Conservation (phyloP, 495 filamentous ascomycete species). For the Neurospora sublineolata region DNA sequence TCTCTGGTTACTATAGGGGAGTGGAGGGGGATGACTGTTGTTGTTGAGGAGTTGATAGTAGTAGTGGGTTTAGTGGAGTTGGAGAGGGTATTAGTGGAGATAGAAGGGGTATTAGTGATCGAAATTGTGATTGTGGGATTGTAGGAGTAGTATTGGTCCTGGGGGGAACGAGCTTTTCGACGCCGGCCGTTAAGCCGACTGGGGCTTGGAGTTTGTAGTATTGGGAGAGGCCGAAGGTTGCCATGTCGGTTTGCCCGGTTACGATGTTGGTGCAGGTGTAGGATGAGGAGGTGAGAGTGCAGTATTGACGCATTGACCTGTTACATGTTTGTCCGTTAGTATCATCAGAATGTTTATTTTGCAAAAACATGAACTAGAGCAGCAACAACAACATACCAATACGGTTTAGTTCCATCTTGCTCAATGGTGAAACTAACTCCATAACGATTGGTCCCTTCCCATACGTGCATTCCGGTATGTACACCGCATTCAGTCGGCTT, state of each 20-base stretch:
- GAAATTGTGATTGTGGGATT: neutral
- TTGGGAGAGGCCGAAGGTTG: neutral
- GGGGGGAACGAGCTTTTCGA: neutral
- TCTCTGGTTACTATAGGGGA: neutral
- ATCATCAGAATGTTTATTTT: neutral
- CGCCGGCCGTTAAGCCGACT: neutral
- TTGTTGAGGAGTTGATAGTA: neutral
- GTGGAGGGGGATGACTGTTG: neutral
- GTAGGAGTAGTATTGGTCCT: neutral
- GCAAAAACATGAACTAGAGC: neutral
- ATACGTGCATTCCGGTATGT: neutral
- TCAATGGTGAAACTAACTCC: neutral
- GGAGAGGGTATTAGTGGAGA: neutral
- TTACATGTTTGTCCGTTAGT: neutral
- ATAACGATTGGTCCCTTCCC: neutral
- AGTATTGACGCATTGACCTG: neutral
- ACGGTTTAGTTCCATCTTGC: neutral
- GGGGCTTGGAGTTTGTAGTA: too few relatives aligned
- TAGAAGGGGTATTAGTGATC: neutral
- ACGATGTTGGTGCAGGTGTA: neutral
- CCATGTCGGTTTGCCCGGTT: neutral
- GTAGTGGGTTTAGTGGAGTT: neutral
- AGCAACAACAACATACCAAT: neutral
- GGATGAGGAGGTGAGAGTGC: neutral
- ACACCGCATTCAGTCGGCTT: neutral